These are phyloP conservation scores for Tolypocladium inflatum DNA, from an alignment of 2,329 filamentous ascomycete genomes.

Conservation along the genomic window DNA sequence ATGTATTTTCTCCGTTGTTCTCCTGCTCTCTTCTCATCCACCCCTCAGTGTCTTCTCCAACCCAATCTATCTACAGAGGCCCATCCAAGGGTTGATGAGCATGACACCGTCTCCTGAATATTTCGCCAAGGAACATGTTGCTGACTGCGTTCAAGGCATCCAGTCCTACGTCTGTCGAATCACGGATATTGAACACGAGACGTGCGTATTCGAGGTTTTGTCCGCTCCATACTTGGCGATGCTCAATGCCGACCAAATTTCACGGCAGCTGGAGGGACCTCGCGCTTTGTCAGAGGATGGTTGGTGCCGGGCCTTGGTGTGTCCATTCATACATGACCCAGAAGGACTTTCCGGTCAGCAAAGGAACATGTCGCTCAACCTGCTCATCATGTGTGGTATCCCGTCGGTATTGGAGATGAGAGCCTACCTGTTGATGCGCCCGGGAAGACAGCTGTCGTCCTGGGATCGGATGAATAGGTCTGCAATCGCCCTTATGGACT, in stretches of 20 bases:
- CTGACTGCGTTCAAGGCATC: too few species aligned
- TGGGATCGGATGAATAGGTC: constrained; percentile 52
- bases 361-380: constrained; percentile 19
- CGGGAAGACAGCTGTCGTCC: constrained; percentile 29
- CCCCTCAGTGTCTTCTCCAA: too few species aligned
- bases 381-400: constrained; percentile 46
- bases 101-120: too few species aligned
- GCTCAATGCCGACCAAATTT: background rate
- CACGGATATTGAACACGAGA: too few species aligned
- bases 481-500: constrained; percentile 61
- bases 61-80: too few species aligned
- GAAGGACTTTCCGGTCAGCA: constrained; percentile 8
- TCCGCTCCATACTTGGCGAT: too few species aligned
- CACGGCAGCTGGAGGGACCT: background rate
- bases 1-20: too few species aligned
- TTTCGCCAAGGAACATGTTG: too few species aligned
- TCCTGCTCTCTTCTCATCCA: too few species aligned
- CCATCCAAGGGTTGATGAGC: too few species aligned
- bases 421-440: constrained; percentile 30
- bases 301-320: constrained; percentile 12
- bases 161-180: too few species aligned
- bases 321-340: constrained; percentile 13
- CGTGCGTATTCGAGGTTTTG: too few species aligned
- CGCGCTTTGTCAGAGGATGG: background rate
- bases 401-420: constrained; percentile 53